Conservation (phyloP, 257 asterid species). For the Fraxinus cuspidata region DNA sequence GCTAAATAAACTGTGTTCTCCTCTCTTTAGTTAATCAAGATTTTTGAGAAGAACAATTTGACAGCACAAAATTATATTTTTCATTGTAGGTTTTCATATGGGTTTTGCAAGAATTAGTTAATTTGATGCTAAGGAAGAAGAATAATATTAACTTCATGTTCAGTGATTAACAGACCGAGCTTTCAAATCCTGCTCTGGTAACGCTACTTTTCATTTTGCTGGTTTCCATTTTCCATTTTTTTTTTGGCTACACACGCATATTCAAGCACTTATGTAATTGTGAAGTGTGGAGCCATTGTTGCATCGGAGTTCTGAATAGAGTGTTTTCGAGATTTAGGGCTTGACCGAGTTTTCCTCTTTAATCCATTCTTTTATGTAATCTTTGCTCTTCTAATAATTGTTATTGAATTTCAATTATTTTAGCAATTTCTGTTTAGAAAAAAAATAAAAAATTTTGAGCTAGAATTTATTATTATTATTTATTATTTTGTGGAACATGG, state of each 20-base stretch:
- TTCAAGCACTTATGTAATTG: conserved; percentile 17
- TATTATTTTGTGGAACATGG: neutral
- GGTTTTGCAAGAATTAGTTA: conserved; percentile 7
- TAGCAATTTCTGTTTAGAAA: neutral
- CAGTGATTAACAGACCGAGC: conserved; percentile 23
- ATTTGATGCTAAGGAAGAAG: conserved; percentile 21
- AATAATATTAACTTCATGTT: conserved; percentile 20
- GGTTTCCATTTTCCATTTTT: neutral
- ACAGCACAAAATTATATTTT: conserved; percentile 22
- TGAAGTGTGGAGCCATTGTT: conserved; percentile 27
- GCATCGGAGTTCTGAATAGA: conserved; percentile 34
- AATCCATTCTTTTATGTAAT: neutral
- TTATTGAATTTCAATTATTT: neutral
- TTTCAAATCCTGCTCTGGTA: conserved; percentile 31
- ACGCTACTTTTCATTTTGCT: conserved; percentile 16
- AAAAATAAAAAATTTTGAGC: neutral
- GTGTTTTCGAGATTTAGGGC: conserved; percentile 38
- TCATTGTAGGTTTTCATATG: conserved; percentile 14
- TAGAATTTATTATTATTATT: neutral
- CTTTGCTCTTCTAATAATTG: neutral
- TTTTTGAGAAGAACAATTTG: conserved; percentile 16
- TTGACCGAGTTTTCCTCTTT: conserved; percentile 26
- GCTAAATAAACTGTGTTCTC: conserved; percentile 29
- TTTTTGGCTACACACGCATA: conserved; percentile 1
- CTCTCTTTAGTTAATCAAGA: conserved; percentile 29